Evolutionary conservation across 495 filamentous ascomycete genomes (phyloP), one percentile per base, ranked within the genome.

Genomic region (Apodospora peruviana): DNA sequence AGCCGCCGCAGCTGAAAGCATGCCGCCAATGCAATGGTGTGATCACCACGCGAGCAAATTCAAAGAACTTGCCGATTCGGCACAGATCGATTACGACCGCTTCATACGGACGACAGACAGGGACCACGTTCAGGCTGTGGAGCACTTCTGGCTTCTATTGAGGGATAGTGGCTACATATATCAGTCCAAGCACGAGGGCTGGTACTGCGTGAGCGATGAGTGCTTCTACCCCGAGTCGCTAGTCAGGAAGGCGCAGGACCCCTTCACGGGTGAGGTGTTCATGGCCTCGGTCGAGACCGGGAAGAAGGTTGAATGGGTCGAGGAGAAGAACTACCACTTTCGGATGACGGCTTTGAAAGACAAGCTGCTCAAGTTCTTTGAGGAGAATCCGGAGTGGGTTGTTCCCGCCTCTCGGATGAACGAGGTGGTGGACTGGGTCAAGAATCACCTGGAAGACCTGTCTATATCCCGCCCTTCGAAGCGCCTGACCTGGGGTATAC

Each of bases 181-280:
- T 67, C 77, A 80, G 34, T 75, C 78, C 7, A 91, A 88, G 58
- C 94, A 97, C 60, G 82, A 87, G 57, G 93, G 93, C 7, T 98
- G 93, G 93, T 98, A 98, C 62, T 93, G 85, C 43, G 87, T 98
- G 42, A 86, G 87, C 66, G 93, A 98, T 62, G 93, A 98, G 73
- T 90, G 91, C 10, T 98, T 91, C 65, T 96, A 96, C 61, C 89
- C 93, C 5, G 77, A 83, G 42, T 77, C 80, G 0, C 73, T 78
- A 51, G 79, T 97, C 22, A 82, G 87, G 55, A 79, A 84, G 51
- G 78, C 82, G 45, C 61, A 89, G 20, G 89, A 93, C 58, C 84
- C 88, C 16, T 70, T 80, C 18, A 96, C 90, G 0, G 91, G 94
- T 4, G 74, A 81, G 52, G 89, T 87, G 53, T 80, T 83, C 45